Base-by-base conservation (phyloP, 2,329 filamentous ascomycete species). In the Plenodomus biglobosus region DNA sequence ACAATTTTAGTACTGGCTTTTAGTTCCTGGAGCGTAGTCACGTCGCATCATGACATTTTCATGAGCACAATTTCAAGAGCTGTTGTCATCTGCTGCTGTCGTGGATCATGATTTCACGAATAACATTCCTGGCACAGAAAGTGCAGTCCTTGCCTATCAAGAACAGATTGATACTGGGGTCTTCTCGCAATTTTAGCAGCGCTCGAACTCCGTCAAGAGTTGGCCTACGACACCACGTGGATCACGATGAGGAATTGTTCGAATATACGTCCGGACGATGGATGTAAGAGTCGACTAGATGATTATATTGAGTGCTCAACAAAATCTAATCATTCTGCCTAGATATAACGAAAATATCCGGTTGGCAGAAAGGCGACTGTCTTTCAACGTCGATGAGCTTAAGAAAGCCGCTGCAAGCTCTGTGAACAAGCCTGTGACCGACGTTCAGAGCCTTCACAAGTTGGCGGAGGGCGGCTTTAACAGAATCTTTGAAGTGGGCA, bases 401-500 rank as follows among this genome's bases (percentile, higher is more conserved):
- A 55, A 45, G 44, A 53, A 59, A 45, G 56, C 46, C 18, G 56
- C 59, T 13, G 54, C 58, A 10, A 51, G 44, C 15, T 47, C 59
- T n/a, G 20, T 63, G 16, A 46, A 59, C 36, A 52, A 42, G 42
- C 36, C 52, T 17, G 30, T n/a, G 15, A 48, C 54, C 10, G 53
- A 63, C 39, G 45, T 65, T 13, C 30, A 44, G 24, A 56, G 50
- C n/a, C 55, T 72, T 38, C 40, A 15, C 6, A 73, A 73, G 44
- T 16, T 73, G 11, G 61, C 62, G 2, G 70, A 75, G 46, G 71
- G 71, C 32, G 68, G 65, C 2, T 72, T 68, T 44, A 72, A 73
- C 48, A 64, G 69, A 2, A 42, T 69, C 0, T 70, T 73, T 37
- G 53, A 67, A 20, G 52, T 64, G 7, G 52, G 43, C 2, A 64